These are phyloP conservation scores for Eucalyptus viminalis DNA, from an alignment of 345 rosid species.

Conservation along the genomic window DNA sequence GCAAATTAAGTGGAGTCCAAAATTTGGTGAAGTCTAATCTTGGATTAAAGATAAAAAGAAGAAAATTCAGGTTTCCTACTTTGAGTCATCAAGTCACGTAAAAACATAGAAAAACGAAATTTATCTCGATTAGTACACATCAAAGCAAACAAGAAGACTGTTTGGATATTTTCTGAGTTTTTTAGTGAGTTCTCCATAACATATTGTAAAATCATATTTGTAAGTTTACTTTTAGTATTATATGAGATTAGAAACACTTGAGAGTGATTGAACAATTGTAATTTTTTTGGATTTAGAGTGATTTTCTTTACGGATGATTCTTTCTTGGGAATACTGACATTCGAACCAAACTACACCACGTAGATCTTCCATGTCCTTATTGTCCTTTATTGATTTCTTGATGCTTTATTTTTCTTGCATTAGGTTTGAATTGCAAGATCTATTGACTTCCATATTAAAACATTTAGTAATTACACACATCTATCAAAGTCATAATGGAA, in stretches of 20 bases:
- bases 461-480: background rate
- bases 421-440: background rate
- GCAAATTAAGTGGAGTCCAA: background rate
- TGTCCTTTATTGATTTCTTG: background rate
- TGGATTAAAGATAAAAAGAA: background rate
- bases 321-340: accelerated
- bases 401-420: background rate
- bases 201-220: background rate
- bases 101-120: background rate
- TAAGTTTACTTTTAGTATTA: background rate
- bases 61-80: background rate
- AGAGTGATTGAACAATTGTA: background rate
- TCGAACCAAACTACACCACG: background rate
- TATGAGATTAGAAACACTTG: background rate
- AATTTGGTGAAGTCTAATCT: background rate
- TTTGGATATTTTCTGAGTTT: background rate
- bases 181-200: background rate
- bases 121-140: background rate
- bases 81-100: background rate
- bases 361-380: background rate
- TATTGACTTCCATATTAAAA: background rate
- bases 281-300: background rate
- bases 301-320: background rate
- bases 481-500: background rate
- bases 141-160: background rate